These are phyloP conservation scores for Piper longum DNA, from an alignment of 164 flowering plant genomes.

Conservation along the genomic window DNA sequence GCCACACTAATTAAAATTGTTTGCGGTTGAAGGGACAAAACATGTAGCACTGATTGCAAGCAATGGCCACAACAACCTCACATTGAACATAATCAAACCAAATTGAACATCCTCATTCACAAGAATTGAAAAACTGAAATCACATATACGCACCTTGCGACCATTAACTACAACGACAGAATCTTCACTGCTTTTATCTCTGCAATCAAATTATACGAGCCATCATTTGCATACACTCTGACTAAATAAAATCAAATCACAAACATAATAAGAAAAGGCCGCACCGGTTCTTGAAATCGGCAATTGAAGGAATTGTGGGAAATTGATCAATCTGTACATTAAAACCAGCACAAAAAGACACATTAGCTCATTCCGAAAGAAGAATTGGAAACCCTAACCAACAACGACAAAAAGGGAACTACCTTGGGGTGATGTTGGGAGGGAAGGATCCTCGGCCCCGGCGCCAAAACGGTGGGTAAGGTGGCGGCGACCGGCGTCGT, in stretches of 20 bases:
- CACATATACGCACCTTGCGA: conserved; percentile 41
- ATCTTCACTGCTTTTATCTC: conserved; percentile 45
- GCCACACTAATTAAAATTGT: too few species aligned
- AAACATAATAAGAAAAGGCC: not conserved
- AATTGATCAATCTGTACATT: conserved; percentile 19
- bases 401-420: not conserved
- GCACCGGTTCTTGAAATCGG: not conserved
- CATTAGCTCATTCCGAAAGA: not conserved
- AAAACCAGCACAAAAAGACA: not conserved
- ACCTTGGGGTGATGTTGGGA: conserved; percentile 15
- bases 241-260: not conserved
- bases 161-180: conserved; percentile 22
- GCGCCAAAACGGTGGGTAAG: conserved; percentile 1
- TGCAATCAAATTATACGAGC: conserved; percentile 9
- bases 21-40: too few species aligned
- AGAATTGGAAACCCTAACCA: not conserved
- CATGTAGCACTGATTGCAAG: too few species aligned
- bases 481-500: conserved; percentile 2
- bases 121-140: too few species aligned
- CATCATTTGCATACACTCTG: not conserved
- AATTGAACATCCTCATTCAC: too few species aligned
- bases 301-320: conserved; percentile 14
- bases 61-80: not conserved
- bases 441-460: conserved; percentile 9
- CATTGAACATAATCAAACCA: too few species aligned